Evolutionary conservation across 2,329 filamentous ascomycete genomes (phyloP), one percentile per base, ranked within the genome.

Genomic region (Pyricularia sp.): DNA sequence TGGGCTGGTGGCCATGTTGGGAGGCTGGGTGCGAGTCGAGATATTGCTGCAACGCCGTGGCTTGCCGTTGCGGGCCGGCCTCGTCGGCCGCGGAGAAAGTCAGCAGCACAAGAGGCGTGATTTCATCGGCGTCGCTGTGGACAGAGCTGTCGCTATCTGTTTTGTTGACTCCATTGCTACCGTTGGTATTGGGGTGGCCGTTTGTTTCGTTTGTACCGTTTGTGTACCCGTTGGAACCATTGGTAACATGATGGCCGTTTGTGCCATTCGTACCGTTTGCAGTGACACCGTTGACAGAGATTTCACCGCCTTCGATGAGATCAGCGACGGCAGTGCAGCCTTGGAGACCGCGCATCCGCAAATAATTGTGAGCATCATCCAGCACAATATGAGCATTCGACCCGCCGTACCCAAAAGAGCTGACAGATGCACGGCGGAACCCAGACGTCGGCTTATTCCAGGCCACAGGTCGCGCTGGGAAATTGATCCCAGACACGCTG

Each of bases 321-420:
- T 20, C 42, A 17, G 14, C 42, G 14, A 20, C 42, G 42, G 42
- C 42, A 20, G 42, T 55, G 42, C 42, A 55, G 42, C 69, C 71
- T 12, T n/a, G 26, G 2, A 72, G 59, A 12, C 68, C 68, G 30
- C 61, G 70, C 11, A 25, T 33, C 63, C 67, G 42, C 28, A 73
- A 50, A 55, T 33, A 74, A 66, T 17, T 59, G 36, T 69, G 67
- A 23, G 72, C 72, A 26, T 73, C 71, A 28, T 77, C 75, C 9
- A 77, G 69, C 10, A 77, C 71, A 63, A 73, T 73, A 36, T 77
- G 76, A 0, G 71, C 73, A 65, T 78, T 78, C 2, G 75, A 71
- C 0, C 76, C 76, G 7, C 76, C 76, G 63, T 71, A 77, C 3
- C 76, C 76, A 58, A 76, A 76, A 1, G 71, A 74, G 67, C 75